Conservation (phyloP, 176 grass and related monocot species). For the Alopecurus myosuroides region DNA sequence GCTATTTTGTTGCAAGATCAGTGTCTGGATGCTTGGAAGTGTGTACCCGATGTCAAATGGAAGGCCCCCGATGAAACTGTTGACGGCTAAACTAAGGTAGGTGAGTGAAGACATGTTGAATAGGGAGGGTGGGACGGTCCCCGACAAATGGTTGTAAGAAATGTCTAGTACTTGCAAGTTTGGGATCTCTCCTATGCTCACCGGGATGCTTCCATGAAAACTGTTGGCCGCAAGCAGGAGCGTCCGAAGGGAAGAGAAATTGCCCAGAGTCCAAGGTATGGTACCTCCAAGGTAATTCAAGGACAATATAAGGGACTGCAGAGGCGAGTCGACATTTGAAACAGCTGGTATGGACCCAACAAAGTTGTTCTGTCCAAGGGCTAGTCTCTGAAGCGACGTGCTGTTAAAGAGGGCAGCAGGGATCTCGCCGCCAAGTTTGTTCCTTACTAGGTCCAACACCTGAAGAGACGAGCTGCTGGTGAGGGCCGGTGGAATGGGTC, state of each 20-base stretch:
- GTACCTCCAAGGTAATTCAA: slow-evolving; percentile 21
- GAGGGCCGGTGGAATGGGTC: background rate
- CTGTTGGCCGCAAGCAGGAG: slow-evolving; percentile 12
- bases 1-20: background rate
- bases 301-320: background rate
- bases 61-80: background rate
- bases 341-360: background rate
- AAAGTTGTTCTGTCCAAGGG: background rate
- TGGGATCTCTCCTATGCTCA: background rate
- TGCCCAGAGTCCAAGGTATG: slow-evolving; percentile 26
- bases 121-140: background rate
- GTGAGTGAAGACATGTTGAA: slow-evolving; percentile 31
- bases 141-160: slow-evolving; percentile 7
- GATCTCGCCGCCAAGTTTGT: slow-evolving; percentile 12
- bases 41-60: background rate
- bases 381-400: background rate
- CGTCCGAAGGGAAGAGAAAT: background rate
- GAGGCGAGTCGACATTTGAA: background rate
- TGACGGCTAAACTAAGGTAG: background rate
- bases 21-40: background rate
- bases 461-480: background rate
- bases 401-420: background rate
- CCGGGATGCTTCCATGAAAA: slow-evolving; percentile 15
- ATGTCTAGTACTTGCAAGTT: slow-evolving; percentile 19
- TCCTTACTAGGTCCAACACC: background rate